Evolutionary conservation across 2,329 filamentous ascomycete genomes (phyloP).

Genomic region (Scleromitrula shiraiana): DNA sequence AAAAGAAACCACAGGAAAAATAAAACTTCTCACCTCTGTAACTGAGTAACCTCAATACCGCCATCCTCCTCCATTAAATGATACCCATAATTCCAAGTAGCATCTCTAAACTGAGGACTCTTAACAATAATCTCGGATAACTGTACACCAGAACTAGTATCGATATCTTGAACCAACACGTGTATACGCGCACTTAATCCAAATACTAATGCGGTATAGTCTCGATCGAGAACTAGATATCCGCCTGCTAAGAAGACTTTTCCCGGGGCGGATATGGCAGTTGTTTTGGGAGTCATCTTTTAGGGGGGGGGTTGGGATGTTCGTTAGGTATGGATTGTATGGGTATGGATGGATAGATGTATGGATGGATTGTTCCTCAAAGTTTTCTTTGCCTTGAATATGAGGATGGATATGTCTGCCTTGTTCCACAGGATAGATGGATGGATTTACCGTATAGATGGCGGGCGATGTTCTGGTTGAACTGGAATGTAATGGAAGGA

Average conservation of each 20-base stretch:
- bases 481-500: too few species aligned
- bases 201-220: slow-evolving; percentile 69
- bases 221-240: slow-evolving; percentile 85
- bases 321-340: neutral
- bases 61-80: slow-evolving; percentile 60
- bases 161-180: slow-evolving; percentile 49
- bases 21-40: slow-evolving; percentile 57
- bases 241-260: slow-evolving; percentile 94
- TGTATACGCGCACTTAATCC: slow-evolving; percentile 62
- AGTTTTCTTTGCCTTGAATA: too few species aligned
- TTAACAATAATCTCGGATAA: slow-evolving; percentile 71
- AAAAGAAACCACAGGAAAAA: slow-evolving; percentile 11
- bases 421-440: too few species aligned
- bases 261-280: slow-evolving; percentile 74
- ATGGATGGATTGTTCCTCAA: too few species aligned
- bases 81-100: slow-evolving; percentile 82
- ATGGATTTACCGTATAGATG: too few species aligned
- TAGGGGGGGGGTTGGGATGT: neutral
- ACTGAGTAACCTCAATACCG: slow-evolving; percentile 74
- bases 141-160: slow-evolving; percentile 54
- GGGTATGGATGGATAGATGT: neutral
- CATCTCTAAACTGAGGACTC: slow-evolving; percentile 84
- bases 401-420: too few species aligned
- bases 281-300: slow-evolving; percentile 13
- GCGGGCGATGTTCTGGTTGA: too few species aligned